Evolutionary conservation across 2,329 filamentous ascomycete species (phyloP).

Genomic region (Pseudogymnoascus sp.): DNA sequence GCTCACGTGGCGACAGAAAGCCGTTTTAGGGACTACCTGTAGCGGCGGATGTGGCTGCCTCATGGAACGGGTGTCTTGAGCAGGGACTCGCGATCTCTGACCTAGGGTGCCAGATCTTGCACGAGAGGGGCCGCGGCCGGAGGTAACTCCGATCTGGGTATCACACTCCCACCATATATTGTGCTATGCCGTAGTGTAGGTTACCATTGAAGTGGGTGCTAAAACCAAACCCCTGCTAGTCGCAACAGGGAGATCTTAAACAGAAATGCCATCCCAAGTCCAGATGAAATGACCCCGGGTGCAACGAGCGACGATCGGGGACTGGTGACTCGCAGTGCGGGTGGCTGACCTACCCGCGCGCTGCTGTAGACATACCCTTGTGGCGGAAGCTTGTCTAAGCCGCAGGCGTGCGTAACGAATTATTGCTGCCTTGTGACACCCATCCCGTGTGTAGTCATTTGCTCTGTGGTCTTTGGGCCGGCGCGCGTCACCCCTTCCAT

Average conservation of each 20-base stretch:
- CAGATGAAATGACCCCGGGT: neutral
- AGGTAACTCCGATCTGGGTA: neutral
- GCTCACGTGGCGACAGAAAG: neutral
- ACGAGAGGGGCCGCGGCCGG: neutral
- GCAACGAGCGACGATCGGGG: neutral
- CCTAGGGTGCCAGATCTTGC: neutral
- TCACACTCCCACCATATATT: neutral
- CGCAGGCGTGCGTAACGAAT: neutral
- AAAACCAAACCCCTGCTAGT: neutral
- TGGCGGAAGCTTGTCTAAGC: conserved; percentile 1
- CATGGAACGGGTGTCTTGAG: neutral
- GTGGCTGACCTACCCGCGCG: conserved; percentile 3
- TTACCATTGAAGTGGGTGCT: neutral
- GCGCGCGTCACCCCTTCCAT: neutral
- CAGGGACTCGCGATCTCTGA: neutral
- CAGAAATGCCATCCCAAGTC: neutral
- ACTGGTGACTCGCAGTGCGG: neutral
- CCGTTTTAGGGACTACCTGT: neutral
- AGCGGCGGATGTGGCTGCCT: neutral
- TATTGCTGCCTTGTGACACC: neutral
- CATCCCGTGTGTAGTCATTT: neutral
- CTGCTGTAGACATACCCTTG: neutral
- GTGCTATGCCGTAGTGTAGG: neutral
- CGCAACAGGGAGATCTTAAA: neutral
- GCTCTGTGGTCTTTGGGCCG: neutral